phyloP scores from a whole-genome alignment of 129 eudicot species.

The Lonicera japonica region DNA sequence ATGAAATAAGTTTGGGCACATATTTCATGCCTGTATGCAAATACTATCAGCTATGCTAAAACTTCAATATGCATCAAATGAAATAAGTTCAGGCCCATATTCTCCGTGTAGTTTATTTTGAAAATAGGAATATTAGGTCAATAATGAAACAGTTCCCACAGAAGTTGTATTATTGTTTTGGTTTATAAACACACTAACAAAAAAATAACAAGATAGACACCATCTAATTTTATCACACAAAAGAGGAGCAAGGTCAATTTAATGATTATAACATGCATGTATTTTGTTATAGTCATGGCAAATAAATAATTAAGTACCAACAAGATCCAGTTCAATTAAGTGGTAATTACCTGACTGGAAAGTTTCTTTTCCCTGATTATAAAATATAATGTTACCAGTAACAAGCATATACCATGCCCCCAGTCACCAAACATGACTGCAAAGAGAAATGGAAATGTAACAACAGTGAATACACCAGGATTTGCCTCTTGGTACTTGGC shows the following conservation, averaged over 20 bases:
- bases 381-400: slow-evolving; percentile 55
- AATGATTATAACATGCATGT: too few relatives aligned
- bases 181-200: too few relatives aligned
- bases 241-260: background rate
- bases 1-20: too few relatives aligned
- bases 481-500: slow-evolving; percentile 98
- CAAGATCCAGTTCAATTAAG: background rate
- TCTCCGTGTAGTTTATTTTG: background rate
- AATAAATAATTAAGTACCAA: background rate
- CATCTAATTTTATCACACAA: too few relatives aligned
- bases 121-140: background rate
- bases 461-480: slow-evolving; percentile 90
- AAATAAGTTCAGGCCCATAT: background rate
- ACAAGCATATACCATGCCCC: slow-evolving; percentile 97
- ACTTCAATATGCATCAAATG: too few relatives aligned
- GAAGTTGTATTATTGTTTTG: too few relatives aligned
- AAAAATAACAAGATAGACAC: too few relatives aligned
- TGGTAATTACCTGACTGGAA: slow-evolving; percentile 60
- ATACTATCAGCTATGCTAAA: too few relatives aligned
- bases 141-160: background rate
- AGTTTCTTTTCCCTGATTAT: slow-evolving; percentile 71
- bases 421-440: slow-evolving; percentile 99
- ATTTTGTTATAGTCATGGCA: background rate
- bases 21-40: too few relatives aligned
- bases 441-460: slow-evolving; percentile 92